Evolutionary conservation across 2,329 filamentous ascomycete genomes (phyloP).

Genomic region (Diaporthe ilicicola): DNA sequence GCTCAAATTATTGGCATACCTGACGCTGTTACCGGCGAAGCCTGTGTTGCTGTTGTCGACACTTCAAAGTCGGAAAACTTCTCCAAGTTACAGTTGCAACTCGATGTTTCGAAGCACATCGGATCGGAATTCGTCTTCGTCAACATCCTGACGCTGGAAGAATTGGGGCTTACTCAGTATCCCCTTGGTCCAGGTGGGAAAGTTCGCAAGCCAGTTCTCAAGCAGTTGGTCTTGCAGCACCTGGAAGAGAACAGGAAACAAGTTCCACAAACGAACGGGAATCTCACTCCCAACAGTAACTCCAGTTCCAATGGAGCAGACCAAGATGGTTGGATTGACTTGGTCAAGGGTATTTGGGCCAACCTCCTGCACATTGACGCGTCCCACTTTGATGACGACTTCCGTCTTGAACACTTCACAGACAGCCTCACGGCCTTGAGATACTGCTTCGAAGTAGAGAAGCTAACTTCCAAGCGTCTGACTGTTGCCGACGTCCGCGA

Average conservation of each 20-base stretch:
- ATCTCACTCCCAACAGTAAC: neutral
- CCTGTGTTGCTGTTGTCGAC: neutral
- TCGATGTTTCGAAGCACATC: neutral
- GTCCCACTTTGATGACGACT: neutral
- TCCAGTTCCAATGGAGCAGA: fast-evolving
- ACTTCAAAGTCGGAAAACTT: neutral
- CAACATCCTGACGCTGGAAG: neutral
- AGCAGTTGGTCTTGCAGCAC: neutral
- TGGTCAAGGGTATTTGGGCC: neutral
- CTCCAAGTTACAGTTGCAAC: neutral
- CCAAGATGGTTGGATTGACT: neutral
- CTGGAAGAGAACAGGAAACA: neutral
- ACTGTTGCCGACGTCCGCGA: slow-evolving; percentile 1
- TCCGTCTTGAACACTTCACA: slow-evolving; percentile 2
- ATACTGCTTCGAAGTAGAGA: neutral
- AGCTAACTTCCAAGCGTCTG: neutral
- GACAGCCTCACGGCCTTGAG: slow-evolving; percentile 13
- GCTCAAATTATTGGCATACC: neutral
- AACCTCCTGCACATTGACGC: neutral
- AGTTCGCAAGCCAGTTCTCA: slow-evolving; percentile 1
- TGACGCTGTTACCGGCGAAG: neutral
- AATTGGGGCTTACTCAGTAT: neutral
- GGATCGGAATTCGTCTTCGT: slow-evolving; percentile 1
- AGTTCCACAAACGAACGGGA: neutral
- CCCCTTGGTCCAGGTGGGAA: neutral